Base-by-base conservation (phyloP, 2,329 filamentous ascomycete genomes). In the Coleophoma eucalyptorum region DNA sequence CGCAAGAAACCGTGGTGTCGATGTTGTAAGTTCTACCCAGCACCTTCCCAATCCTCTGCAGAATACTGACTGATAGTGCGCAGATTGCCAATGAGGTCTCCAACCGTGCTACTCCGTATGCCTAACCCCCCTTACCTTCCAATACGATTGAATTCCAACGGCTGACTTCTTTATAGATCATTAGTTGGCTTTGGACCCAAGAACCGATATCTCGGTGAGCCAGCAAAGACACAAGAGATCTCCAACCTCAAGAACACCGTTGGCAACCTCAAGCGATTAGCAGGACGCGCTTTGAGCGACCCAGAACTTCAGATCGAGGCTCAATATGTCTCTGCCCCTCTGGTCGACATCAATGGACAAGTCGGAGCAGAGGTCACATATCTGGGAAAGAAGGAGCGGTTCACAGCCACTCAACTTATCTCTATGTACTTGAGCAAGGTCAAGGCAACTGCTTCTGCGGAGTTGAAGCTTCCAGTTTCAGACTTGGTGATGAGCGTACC, bases 211-310 rank as follows among this genome's bases (percentile, higher is more conserved):
- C 82, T 99, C 59, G 94, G 94, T 61, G 94, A 99, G 78, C 74
- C 89, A 51, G 94, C 94, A 62, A 97, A 97, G 84, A 97, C 93
- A 61, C 93, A 97, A 77, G 94, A 99, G 76, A 95, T 96, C 69
- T 96, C 93, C 67, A 99, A 99, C 80, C 84, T 97, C 67, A 99
- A 97, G 80, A 99, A 99, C 82, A 99, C 94, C 62, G 89, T 99
- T 75, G 80, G 84, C 71, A 92, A 84, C 61, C 82, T 99, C 65
- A 96, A 96, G 78, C 90, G 94, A 66, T 86, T 99, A 63, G 87
- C 88, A 67, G 94, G 94, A 67, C 90, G 94, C 68, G 79, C 81
- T 56, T 81, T 93, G 74, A 86, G 80, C 70, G 94, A 99, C 68
- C 91, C 94, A 68, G 94, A 99, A 80, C 80, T 96, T 57, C 82